Conservation (phyloP, 2,329 filamentous ascomycete species). For the Fusarium sp. region DNA sequence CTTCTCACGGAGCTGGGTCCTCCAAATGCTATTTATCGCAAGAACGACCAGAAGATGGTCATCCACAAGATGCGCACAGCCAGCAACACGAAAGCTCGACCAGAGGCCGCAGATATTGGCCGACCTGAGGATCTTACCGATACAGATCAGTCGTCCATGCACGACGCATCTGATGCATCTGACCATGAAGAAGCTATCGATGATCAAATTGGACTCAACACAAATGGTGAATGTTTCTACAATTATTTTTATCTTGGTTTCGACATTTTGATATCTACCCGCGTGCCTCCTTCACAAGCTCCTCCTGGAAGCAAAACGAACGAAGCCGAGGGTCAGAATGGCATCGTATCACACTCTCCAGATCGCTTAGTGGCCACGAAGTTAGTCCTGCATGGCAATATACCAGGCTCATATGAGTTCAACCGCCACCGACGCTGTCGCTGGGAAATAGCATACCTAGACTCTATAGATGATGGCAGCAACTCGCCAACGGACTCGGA, state of each 20-base stretch:
- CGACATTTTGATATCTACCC: constrained; percentile 88
- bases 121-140: constrained; percentile 71
- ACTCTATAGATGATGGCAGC: constrained; percentile 56
- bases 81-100: constrained; percentile 62
- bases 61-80: constrained; percentile 76
- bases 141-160: constrained; percentile 79
- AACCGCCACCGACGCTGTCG: constrained; percentile 91
- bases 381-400: constrained; percentile 91
- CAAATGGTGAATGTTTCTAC: constrained; percentile 86
- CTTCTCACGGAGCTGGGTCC: constrained; percentile 90
- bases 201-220: constrained; percentile 63
- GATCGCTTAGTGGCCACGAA: constrained; percentile 88
- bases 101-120: constrained; percentile 56
- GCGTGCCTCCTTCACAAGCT: constrained; percentile 70
- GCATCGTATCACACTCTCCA: constrained; percentile 57
- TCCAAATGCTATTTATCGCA: constrained; percentile 92
- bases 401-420: constrained; percentile 96
- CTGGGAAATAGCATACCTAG: constrained; percentile 78
- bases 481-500: constrained; percentile 74
- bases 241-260: constrained; percentile 98
- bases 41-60: constrained; percentile 87
- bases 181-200: constrained; percentile 68
- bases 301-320: constrained; percentile 57
- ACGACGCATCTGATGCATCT: constrained; percentile 76
- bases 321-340: constrained; percentile 41